A percentile compares a stretch with the other conserved stretches of the same genome.
These are phyloP conservation scores for Coriolopsis trogii DNA, from an alignment of 1,284 basidiomycete species.

Conservation along the genomic window DNA sequence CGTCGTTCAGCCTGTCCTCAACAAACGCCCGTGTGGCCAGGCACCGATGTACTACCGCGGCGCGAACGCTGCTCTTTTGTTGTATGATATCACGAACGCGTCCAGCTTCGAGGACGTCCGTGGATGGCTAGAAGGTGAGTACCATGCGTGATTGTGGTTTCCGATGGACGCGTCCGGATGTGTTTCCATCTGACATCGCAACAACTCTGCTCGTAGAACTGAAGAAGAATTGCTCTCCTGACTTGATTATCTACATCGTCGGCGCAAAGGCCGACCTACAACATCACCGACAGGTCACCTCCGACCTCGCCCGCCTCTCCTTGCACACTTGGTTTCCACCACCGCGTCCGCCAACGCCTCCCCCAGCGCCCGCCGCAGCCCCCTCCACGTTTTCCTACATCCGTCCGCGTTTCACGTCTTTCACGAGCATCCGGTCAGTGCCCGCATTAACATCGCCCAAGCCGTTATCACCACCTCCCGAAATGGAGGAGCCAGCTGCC, in stretches of 20 bases:
- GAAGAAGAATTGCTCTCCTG: constrained; percentile 83
- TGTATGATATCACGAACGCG: constrained; percentile 96
- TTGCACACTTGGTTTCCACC: constrained; percentile 85
- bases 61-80: constrained; percentile 92
- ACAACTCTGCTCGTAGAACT: constrained; percentile 56
- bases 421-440: constrained; percentile 68
- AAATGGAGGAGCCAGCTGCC: constrained; percentile 27
- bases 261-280: constrained; percentile 87
- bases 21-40: constrained; percentile 41
- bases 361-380: constrained; percentile 58
- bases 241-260: constrained; percentile 91
- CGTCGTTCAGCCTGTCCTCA: constrained; percentile 10
- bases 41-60: constrained; percentile 99
- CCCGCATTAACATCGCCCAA: constrained; percentile 27
- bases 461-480: constrained; percentile 28
- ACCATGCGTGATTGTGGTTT: neutral
- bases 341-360: constrained; percentile 60
- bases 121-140: constrained; percentile 88
- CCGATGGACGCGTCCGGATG: neutral
- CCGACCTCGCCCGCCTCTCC: constrained; percentile 80
- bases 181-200: neutral
- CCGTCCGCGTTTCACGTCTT: constrained; percentile 83
- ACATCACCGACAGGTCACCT: constrained; percentile 70
- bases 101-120: constrained; percentile 90
- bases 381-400: constrained; percentile 80